A percentile compares a stretch with the other conserved stretches of the same genome.
Conservation (phyloP, 2,329 filamentous ascomycete genomes). For the Fusarium nodosum region DNA sequence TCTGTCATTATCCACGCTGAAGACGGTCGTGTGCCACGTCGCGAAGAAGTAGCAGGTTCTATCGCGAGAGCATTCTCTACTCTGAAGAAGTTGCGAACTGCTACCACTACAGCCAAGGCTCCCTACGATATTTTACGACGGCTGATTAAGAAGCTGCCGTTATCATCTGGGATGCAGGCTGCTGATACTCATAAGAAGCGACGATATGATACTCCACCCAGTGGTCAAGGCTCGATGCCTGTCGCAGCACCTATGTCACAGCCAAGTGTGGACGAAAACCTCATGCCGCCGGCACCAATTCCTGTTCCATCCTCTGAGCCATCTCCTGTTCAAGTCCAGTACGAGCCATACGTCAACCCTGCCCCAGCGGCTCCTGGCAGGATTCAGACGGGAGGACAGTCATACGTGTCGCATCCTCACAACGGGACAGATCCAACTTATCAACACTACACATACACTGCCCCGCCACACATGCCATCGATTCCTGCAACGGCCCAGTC, state of each 20-base stretch:
- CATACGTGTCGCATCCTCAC: not conserved
- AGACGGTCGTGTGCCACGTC: constrained; percentile 8
- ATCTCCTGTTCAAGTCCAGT: not conserved
- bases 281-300: not conserved
- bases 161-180: constrained; percentile 7
- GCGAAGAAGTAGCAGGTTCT: constrained; percentile 7
- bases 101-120: constrained; percentile 28
- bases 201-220: constrained; percentile 17
- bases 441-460: constrained; percentile 2
- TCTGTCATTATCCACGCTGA: constrained; percentile 27
- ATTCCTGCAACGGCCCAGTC: too few relatives aligned
- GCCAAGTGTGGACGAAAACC: not conserved
- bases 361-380: not conserved
- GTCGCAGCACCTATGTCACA: not conserved
- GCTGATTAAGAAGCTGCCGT: constrained; percentile 32
- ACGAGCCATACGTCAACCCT: not conserved
- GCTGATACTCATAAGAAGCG: constrained; percentile 16
- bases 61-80: constrained; percentile 14
- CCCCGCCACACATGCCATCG: not conserved
- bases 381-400: not conserved
- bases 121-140: constrained; percentile 30
- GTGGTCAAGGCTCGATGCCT: not conserved
- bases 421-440: not conserved
- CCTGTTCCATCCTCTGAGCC: not conserved
- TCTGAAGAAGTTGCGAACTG: constrained; percentile 30